phyloP scores from a whole-genome alignment of 495 filamentous ascomycete genomes.

The Staphylotrichum longicolle region DNA sequence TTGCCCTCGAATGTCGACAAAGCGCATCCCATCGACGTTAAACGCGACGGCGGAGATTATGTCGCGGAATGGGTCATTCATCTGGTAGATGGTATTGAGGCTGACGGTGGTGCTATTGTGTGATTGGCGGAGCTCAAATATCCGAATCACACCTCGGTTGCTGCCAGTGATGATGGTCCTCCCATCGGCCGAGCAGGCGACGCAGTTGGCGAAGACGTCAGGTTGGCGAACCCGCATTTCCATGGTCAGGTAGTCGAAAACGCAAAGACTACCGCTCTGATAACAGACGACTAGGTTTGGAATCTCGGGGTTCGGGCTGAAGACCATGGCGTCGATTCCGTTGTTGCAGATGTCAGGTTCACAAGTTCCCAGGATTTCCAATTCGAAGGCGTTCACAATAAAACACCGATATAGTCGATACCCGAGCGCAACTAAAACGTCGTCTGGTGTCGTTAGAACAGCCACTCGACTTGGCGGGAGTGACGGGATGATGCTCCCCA shows the following conservation, averaged over 20 bases:
- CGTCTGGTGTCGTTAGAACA: constrained; percentile 18
- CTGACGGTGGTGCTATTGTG: background rate
- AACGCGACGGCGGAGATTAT: constrained; percentile 29
- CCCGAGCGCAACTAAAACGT: constrained; percentile 28
- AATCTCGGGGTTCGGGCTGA: constrained; percentile 30
- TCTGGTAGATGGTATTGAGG: constrained; percentile 30
- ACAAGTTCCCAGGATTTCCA: constrained; percentile 15
- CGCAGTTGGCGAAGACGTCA: constrained; percentile 19
- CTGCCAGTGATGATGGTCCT: constrained; percentile 26
- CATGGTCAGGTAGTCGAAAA: constrained; percentile 29
- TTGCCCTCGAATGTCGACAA: constrained; percentile 30
- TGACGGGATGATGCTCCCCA: background rate
- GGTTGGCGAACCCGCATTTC: constrained; percentile 1
- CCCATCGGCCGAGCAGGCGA: constrained; percentile 34
- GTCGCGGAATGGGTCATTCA: constrained; percentile 21
- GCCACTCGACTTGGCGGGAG: constrained; percentile 22
- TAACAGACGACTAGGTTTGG: constrained; percentile 26
- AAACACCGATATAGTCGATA: constrained; percentile 26
- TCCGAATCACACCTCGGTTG: constrained; percentile 28
- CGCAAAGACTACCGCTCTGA: constrained; percentile 21
- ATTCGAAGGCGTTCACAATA: constrained; percentile 26
- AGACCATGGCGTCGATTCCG: constrained; percentile 27
- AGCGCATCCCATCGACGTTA: constrained; percentile 31
- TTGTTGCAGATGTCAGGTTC: constrained; percentile 8
- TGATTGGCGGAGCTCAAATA: constrained; percentile 31